These are phyloP conservation scores for Microthyrium microscopicum DNA, from an alignment of 2,329 filamentous ascomycete genomes.

Conservation along the genomic window DNA sequence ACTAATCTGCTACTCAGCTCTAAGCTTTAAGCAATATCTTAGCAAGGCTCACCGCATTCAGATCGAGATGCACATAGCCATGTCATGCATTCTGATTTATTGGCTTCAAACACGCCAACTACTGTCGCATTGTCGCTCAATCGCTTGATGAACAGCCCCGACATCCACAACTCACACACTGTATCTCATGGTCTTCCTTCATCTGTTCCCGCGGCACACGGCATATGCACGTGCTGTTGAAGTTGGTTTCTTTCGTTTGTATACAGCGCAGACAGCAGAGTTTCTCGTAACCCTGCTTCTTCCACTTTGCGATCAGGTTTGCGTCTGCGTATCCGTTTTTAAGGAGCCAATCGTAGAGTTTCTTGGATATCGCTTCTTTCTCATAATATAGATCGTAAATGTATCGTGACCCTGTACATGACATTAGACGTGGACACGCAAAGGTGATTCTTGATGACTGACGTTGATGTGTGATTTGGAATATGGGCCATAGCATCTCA, in stretches of 20 bases:
- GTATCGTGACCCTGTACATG: slow-evolving; percentile 49
- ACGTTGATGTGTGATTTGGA: slow-evolving; percentile 90
- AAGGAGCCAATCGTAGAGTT: slow-evolving; percentile 86
- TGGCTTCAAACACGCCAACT: no score
- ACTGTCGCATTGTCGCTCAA: no score
- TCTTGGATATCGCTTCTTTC: slow-evolving; percentile 85
- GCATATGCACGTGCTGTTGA: slow-evolving; percentile 93
- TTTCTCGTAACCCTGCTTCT: slow-evolving; percentile 99
- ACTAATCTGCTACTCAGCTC: no score
- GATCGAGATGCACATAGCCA: no score
- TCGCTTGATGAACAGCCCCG: slow-evolving; percentile 78
- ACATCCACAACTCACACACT: slow-evolving; percentile 93
- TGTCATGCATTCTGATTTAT: no score
- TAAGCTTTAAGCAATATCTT: no score
- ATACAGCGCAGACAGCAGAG: slow-evolving; percentile 91
- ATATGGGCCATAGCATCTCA: slow-evolving; percentile 91
- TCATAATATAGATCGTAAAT: slow-evolving; percentile 97
- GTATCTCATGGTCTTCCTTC: slow-evolving; percentile 77
- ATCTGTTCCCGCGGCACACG: slow-evolving; percentile 78
- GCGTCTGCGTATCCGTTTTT: slow-evolving; percentile 95
- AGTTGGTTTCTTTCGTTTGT: slow-evolving; percentile 99
- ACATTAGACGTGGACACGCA: no score
- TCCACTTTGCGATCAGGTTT: slow-evolving; percentile 97
- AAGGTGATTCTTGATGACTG: no score
- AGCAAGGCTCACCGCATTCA: no score